Percentiles rank a stretch among this genome's conserved stretches.
Evolutionary conservation across 257 asterid species (phyloP).

Genomic region (Solanum pimpinellifolium): DNA sequence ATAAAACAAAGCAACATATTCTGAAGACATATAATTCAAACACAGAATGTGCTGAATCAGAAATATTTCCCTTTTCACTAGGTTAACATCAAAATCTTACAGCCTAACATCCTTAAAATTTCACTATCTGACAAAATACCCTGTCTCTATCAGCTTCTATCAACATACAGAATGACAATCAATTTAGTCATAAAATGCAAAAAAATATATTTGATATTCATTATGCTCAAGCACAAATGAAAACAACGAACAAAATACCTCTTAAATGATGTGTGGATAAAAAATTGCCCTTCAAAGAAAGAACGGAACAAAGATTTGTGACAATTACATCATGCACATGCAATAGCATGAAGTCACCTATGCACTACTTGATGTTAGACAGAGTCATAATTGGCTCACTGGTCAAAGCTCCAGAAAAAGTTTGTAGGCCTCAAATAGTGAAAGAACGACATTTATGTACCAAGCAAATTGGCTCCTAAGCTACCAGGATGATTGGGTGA

Average conservation of each 20-base stretch:
- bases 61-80: background rate
- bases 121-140: background rate
- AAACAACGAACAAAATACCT: background rate
- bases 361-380: background rate
- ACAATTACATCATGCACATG: background rate
- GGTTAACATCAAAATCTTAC: background rate
- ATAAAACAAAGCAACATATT: background rate
- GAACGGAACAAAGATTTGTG: background rate
- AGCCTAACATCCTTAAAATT: background rate
- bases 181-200: background rate
- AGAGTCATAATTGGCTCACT: background rate
- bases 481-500: background rate
- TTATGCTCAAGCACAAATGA: background rate
- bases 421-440: background rate
- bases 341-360: background rate
- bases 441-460: background rate
- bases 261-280: background rate
- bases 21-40: background rate
- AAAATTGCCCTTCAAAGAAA: background rate
- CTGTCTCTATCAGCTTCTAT: background rate
- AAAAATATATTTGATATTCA: background rate
- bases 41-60: background rate
- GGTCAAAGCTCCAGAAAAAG: background rate
- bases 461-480: background rate
- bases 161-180: background rate